Evolutionary conservation across 208 protist species (phyloP), one percentile per base, ranked within the genome.

Genomic region (Leishmania tarentolae): DNA sequence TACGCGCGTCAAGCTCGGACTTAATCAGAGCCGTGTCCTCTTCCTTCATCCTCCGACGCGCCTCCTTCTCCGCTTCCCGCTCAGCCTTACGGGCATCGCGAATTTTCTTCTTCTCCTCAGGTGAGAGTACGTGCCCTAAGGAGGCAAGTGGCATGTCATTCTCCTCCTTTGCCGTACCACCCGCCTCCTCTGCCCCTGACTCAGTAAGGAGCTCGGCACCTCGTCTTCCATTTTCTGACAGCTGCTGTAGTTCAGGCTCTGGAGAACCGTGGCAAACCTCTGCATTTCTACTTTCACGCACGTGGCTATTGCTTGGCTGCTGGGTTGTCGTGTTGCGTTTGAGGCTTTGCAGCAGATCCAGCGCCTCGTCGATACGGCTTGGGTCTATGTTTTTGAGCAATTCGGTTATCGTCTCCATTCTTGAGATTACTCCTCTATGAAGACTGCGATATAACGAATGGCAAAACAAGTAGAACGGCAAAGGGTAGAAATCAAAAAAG

Each of bases 331-430:
- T 68, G 8, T 61, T 63, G 50, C 44, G 61, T 53, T 68, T 76
- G 24, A 88, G n/a, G 59, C 81, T 76, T 63, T 88, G 75, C 56
- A 88, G 74, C 42, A 88, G 75, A 31, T 73, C 80, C 63, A 88
- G 47, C 40, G 76, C 80, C 57, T 88, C 77, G 56, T 88, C 85
- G 35, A 88, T 82, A 50, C 76, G 78, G 77, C 79, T 81, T 15
- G 81, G 85, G 42, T 88, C 81, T 71, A 88, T 70, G 78, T 50
- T 73, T 47, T 83, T 84, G 42, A 88, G 81, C 17, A 84, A 47
- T 69, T 80, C 75, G 17, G 85, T 57, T n/a, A 85, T 56, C 19
- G 80, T 70, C 9, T 85, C 78, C 85, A 88, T 88, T 68, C 28
- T 57, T 65, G 31, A 37, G 37, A 66, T 24, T 35, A 68, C 42